A percentile compares a stretch with the other conserved stretches of the same genome.
Conservation (phyloP, 129 eudicot species). For the Mikania micrantha region DNA sequence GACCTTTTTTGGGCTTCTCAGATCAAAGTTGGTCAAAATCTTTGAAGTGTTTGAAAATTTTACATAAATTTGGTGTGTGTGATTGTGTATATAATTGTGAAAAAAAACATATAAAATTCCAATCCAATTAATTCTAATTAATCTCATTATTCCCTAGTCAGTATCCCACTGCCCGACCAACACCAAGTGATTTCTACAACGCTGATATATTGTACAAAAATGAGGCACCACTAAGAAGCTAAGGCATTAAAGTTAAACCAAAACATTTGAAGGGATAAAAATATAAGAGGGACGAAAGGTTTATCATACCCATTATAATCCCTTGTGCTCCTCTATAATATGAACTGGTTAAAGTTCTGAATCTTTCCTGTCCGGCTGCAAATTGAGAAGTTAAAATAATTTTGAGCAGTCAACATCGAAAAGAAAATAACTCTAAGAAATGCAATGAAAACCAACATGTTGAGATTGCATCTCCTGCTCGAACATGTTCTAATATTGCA, state of each 20-base stretch:
- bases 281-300: neutral
- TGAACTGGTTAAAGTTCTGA: conserved; percentile 91
- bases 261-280: neutral
- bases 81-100: no score
- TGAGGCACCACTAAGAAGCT: neutral
- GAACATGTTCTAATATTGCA: neutral
- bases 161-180: no score
- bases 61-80: no score
- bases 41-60: no score
- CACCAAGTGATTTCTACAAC: no score
- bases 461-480: neutral
- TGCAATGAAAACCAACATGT: neutral
- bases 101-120: no score
- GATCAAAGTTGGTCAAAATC: no score
- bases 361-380: conserved; percentile 96
- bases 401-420: neutral
- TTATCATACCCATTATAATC: conserved; percentile 73
- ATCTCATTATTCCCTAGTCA: no score
- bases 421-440: neutral
- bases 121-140: no score
- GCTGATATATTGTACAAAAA: no score
- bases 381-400: conserved; percentile 4
- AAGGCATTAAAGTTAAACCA: neutral
- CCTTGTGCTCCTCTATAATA: conserved; percentile 98
- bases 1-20: no score